phyloP scores from a whole-genome alignment of 805 yeast species.

The Candida vartiovaarae region DNA sequence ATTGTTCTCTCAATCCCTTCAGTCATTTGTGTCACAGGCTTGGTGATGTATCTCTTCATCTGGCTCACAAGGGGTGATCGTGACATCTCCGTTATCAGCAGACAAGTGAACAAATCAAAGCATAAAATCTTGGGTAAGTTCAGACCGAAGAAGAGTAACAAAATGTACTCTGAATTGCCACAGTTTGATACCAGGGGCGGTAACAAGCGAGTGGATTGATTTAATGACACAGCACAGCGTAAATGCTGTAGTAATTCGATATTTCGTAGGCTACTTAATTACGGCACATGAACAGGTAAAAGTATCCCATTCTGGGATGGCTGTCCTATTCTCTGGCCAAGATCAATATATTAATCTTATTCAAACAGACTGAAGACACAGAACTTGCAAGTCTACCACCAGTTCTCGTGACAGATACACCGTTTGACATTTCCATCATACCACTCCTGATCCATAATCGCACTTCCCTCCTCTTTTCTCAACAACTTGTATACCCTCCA shows the following conservation, averaged over 20 bases:
- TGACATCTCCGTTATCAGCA: conserved; percentile 40
- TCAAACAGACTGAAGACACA: conserved; percentile 16
- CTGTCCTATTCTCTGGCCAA: conserved; percentile 1
- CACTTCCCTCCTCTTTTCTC: conserved; percentile 39
- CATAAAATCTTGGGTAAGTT: conserved; percentile 35
- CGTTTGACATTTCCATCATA: neutral
- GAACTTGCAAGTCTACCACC: conserved; percentile 2
- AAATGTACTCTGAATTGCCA: conserved; percentile 35
- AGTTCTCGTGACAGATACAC: conserved; percentile 21
- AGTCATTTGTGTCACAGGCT: conserved; percentile 49
- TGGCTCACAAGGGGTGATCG: conserved; percentile 48
- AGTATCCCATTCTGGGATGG: too few species aligned
- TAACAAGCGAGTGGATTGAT: neutral
- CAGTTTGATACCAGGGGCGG: conserved; percentile 21
- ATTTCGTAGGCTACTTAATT: too few species aligned
- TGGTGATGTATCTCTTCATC: conserved; percentile 60
- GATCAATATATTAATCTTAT: neutral
- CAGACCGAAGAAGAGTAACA: conserved; percentile 30
- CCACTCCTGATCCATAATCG: conserved; percentile 9
- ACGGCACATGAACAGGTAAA: too few species aligned
- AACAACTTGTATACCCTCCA: conserved; percentile 31
- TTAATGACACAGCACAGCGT: neutral
- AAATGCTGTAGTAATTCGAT: too few species aligned
- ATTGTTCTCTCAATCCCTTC: conserved; percentile 65
- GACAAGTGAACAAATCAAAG: conserved; percentile 26